Conservation (phyloP, 2,329 filamentous ascomycete species). For the Colletotrichum godetiae region DNA sequence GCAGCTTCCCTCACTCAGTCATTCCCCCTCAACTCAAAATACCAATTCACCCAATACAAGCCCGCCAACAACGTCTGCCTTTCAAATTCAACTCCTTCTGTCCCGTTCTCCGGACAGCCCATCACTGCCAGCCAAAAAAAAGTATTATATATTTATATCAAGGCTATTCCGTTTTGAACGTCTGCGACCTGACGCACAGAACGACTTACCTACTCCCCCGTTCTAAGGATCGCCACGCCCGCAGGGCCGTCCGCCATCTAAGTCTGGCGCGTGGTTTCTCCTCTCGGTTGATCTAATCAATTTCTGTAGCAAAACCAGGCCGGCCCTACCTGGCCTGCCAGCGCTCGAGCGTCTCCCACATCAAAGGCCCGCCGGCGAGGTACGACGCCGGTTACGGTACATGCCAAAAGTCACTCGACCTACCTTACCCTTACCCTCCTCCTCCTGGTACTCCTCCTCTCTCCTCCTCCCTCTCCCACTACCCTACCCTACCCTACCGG, state of each 20-base stretch:
- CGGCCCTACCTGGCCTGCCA: constrained; percentile 36
- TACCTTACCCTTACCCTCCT: neutral
- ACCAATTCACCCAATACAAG: neutral
- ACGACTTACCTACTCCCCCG: constrained; percentile 18
- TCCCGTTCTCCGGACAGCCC: neutral
- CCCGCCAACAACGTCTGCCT: neutral
- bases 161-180: constrained; percentile 33
- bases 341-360: constrained; percentile 36
- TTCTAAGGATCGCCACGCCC: constrained; percentile 37
- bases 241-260: constrained; percentile 27
- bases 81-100: neutral
- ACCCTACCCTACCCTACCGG: constrained; percentile 9
- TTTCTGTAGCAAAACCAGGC: constrained; percentile 39
- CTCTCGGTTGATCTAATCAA: constrained; percentile 41
- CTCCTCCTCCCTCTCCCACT: constrained; percentile 37
- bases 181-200: constrained; percentile 36
- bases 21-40: neutral
- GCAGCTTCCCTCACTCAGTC: constrained; percentile 13
- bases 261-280: constrained; percentile 37
- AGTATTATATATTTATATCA: constrained; percentile 34
- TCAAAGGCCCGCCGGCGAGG: constrained; percentile 17
- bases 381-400: constrained; percentile 23
- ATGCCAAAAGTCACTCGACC: constrained; percentile 38
- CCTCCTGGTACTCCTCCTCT: constrained; percentile 36
- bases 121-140: constrained; percentile 11